A percentile compares a stretch with the other conserved stretches of the same genome.
These are phyloP conservation scores for Fusarium tanahbumbuense DNA, from an alignment of 2,329 filamentous ascomycete genomes.

Conservation along the genomic window DNA sequence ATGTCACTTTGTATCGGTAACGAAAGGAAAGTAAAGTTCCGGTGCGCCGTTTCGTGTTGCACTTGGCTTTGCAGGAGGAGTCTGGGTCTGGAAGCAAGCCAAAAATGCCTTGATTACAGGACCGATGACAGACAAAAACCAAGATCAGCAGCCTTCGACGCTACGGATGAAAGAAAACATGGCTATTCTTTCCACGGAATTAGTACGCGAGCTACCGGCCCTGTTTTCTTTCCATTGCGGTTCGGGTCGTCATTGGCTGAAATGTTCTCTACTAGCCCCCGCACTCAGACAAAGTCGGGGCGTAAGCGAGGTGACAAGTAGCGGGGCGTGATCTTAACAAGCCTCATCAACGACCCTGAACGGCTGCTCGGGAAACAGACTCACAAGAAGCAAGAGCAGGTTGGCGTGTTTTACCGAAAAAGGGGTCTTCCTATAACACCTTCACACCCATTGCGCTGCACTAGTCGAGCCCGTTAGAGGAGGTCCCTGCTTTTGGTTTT, in stretches of 20 bases:
- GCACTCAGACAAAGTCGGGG: conserved; percentile 13
- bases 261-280: conserved; percentile 18
- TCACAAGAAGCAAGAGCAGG: not conserved
- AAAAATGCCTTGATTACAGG: conserved; percentile 13
- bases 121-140: conserved; percentile 53
- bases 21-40: not conserved
- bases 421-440: not conserved
- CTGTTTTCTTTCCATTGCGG: conserved; percentile 6
- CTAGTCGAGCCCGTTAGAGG: conserved; percentile 36
- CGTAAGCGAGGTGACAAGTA: conserved; percentile 16
- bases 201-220: not conserved
- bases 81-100: conserved; percentile 6
- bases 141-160: conserved; percentile 45
- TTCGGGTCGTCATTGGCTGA: not conserved
- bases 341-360: not conserved
- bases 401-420: not conserved
- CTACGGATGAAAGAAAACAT: conserved; percentile 23
- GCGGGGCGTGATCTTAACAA: conserved; percentile 2
- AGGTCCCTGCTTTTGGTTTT: conserved; percentile 44
- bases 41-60: conserved; percentile 1
- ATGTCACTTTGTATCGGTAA: not conserved
- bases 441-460: not conserved
- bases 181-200: not conserved
- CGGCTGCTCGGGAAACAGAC: not conserved
- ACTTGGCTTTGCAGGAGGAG: not conserved